Evolutionary conservation across 345 rosid genomes (phyloP), one percentile per base, ranked within the genome.

Genomic region (Bruguiera gymnorhiza): DNA sequence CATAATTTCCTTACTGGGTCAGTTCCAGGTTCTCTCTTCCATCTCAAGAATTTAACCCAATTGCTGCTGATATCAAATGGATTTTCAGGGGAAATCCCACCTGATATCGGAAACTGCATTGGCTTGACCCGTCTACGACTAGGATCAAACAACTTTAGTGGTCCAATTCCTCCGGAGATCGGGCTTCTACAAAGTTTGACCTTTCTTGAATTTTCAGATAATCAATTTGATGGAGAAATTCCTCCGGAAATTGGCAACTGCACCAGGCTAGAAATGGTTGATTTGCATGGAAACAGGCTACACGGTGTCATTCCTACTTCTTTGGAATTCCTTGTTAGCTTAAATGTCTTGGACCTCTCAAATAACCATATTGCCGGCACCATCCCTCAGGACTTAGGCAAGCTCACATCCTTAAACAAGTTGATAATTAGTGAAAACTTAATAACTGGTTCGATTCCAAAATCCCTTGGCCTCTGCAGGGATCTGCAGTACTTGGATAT

Each of bases 161-260:
- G 95, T 53, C 62, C 63, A 23, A 76, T 89, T 63, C 91, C 95
- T 4, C 56, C 78, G 26, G 85, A 75, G 63, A 82, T 89, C 31
- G 87, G 91, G 9, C 70, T 71, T 57, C 70, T 89, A 15, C 58
- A 51, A 19, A 78, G 59, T 20, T 69, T 89, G 78, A 85, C 80
- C 83, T 89, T 86, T 75, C 89, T 89, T 62, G 95, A 89, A 68
- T 74, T 89, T 63, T 78, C 89, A 6, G 83, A 76, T 37, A 89
- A 89, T 62, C 83, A 70, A 32, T 79, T 89, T 65, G 66, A 48
- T 0, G 95, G 95, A 24, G 70, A 76, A 23, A 85, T 89, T 48
- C 95, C 95, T 32, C 67, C 5, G 0, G 85, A 84, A 58, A 85
- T 86, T 29, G 86, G 88, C 66, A 69, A 83, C 74, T 89, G 95